Evolutionary conservation across 768 basidiomycete species (phyloP).

Genomic region (Lactarius psammicola): DNA sequence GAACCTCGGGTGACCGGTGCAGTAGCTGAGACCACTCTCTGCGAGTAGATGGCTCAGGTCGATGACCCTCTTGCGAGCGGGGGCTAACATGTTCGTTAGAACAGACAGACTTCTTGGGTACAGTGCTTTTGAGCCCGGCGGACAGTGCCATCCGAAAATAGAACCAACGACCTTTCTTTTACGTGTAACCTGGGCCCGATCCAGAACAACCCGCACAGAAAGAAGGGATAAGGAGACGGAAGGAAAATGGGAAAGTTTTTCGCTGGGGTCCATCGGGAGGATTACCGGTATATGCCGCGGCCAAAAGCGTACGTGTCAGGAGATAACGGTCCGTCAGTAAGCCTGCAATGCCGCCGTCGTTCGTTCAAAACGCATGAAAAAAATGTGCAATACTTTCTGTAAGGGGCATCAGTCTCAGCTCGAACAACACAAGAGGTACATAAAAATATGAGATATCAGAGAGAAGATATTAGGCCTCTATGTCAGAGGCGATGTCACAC

Average conservation of each 20-base stretch:
- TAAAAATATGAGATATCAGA: conserved; percentile 13
- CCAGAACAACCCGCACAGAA: conserved; percentile 6
- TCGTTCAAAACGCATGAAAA: not conserved
- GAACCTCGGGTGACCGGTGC: conserved; percentile 57
- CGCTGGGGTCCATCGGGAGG: not conserved
- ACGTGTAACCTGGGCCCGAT: not conserved
- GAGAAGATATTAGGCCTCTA: conserved; percentile 21
- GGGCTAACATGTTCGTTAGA: conserved; percentile 6
- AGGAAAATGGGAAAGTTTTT: not conserved
- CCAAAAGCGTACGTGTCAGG: not conserved
- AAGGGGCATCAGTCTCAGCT: not conserved
- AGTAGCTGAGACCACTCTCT: conserved; percentile 44
- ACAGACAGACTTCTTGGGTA: not conserved
- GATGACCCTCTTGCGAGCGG: conserved; percentile 36
- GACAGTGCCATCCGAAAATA: not conserved
- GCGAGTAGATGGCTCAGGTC: conserved; percentile 57
- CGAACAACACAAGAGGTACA: not conserved
- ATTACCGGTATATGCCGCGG: not conserved
- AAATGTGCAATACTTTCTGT: conserved; percentile 11
- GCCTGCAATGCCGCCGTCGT: not conserved
- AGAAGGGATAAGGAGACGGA: not conserved
- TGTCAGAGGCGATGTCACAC: conserved; percentile 13
- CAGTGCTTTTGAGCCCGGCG: conserved; percentile 3
- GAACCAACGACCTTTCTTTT: not conserved
- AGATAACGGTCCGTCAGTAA: not conserved